Conservation (phyloP, 768 basidiomycete species). For the Collybiopsis confluens region DNA sequence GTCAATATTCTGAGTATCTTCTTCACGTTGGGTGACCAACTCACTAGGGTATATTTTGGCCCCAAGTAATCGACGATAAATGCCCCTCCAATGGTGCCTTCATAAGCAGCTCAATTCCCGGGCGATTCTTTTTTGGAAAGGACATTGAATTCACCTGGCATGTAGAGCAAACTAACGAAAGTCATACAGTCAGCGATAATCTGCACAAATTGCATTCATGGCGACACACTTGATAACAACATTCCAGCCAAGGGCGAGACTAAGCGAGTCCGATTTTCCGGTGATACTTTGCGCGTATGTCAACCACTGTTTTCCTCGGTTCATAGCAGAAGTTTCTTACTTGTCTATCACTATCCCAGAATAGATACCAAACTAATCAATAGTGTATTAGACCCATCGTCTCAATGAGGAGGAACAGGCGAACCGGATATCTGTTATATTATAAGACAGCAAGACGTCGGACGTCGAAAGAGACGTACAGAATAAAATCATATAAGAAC, state of each 20-base stretch:
- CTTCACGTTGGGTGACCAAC: slow-evolving; percentile 7
- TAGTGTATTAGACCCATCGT: slow-evolving; percentile 1
- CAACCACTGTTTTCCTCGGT: neutral
- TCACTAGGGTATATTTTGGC: slow-evolving; percentile 72
- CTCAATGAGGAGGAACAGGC: slow-evolving; percentile 17
- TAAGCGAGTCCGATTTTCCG: slow-evolving; percentile 44
- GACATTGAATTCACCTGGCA: slow-evolving; percentile 32
- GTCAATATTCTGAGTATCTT: neutral
- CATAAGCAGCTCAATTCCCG: too few species aligned
- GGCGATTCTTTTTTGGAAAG: neutral
- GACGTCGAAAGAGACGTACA: slow-evolving; percentile 33
- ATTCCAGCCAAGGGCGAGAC: slow-evolving; percentile 76
- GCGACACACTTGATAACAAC: slow-evolving; percentile 74
- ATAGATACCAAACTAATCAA: slow-evolving; percentile 69
- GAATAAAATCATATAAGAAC: slow-evolving; percentile 84
- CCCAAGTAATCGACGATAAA: slow-evolving; percentile 74
- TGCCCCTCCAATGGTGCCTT: slow-evolving; percentile 61
- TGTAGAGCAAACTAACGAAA: slow-evolving; percentile 50
- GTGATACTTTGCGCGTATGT: slow-evolving; percentile 43
- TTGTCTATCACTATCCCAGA: slow-evolving; percentile 69
- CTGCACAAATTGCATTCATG: slow-evolving; percentile 16
- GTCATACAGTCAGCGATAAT: slow-evolving; percentile 31
- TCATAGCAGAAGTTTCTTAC: slow-evolving; percentile 35
- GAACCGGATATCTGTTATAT: slow-evolving; percentile 54
- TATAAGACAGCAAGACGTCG: too few species aligned